Evolutionary conservation across 768 basidiomycete species (phyloP).

Genomic region (Cubamyces lactineus): DNA sequence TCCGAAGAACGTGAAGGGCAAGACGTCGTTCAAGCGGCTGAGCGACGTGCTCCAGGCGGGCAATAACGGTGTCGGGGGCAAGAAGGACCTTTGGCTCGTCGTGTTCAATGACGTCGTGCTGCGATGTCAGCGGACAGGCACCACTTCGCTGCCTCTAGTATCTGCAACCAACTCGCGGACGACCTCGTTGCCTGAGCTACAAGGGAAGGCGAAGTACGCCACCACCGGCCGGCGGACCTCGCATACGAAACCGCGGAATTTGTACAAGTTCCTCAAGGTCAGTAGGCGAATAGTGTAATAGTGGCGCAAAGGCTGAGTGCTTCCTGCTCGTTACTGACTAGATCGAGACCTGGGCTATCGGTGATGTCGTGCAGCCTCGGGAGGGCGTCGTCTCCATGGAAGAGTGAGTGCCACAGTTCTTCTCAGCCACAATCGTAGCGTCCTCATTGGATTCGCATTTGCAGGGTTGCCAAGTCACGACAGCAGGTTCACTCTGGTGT

Average conservation of each 20-base stretch:
- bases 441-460: constrained; percentile 10
- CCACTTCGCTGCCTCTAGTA: constrained; percentile 81
- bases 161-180: constrained; percentile 66
- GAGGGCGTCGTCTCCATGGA: constrained; percentile 89
- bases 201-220: constrained; percentile 83
- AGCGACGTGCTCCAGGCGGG: constrained; percentile 81
- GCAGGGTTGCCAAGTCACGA: constrained; percentile 73
- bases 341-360: constrained; percentile 90
- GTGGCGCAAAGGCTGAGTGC: background rate
- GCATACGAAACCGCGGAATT: constrained; percentile 83
- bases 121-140: constrained; percentile 88
- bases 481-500: constrained; percentile 57
- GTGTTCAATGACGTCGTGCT: constrained; percentile 95
- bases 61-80: constrained; percentile 55
- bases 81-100: constrained; percentile 93
- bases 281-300: constrained; percentile 20
- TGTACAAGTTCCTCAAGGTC: constrained; percentile 93
- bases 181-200: constrained; percentile 80
- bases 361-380: constrained; percentile 71
- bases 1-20: constrained; percentile 69
- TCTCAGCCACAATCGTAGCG: constrained; percentile 19
- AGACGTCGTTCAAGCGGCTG: constrained; percentile 85
- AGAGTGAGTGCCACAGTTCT: constrained; percentile 58
- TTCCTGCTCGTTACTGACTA: constrained; percentile 32
- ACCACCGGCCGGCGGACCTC: constrained; percentile 76